Conservation (phyloP, 2,329 filamentous ascomycete genomes). For the Fonsecaea nubica region DNA sequence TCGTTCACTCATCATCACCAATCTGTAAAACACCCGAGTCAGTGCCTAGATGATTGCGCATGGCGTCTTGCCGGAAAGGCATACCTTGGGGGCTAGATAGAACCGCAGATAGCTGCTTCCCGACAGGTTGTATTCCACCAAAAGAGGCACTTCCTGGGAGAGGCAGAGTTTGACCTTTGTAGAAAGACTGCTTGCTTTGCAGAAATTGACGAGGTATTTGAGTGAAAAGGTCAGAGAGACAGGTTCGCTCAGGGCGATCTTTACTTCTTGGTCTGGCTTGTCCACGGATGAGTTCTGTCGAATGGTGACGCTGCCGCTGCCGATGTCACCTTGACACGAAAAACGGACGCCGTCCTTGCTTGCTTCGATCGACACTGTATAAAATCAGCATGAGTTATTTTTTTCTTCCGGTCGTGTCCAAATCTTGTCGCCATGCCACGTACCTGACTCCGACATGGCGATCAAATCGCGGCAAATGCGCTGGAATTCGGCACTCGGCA, state of each 20-base stretch:
- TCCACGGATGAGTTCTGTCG: conserved; percentile 88
- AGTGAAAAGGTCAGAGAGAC: conserved; percentile 96
- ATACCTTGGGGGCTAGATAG: conserved; percentile 97
- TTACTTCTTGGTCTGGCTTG: conserved; percentile 82
- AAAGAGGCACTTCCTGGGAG: conserved; percentile 92
- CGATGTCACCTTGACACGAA: conserved; percentile 90
- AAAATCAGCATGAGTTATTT: conserved; percentile 12
- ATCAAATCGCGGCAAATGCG: conserved; percentile 92
- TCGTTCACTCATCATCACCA: conserved; percentile 59
- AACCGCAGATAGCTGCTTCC: conserved; percentile 91
- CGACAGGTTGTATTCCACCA: conserved; percentile 86
- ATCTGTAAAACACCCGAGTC: conserved; percentile 60
- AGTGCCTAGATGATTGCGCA: not conserved
- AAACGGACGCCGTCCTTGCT: conserved; percentile 98
- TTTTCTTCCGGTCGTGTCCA: not conserved
- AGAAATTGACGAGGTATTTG: conserved; percentile 99
- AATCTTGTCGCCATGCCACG: conserved; percentile 43
- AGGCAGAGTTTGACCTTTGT: conserved; percentile 86
- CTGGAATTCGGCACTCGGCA: conserved; percentile 90
- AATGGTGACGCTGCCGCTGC: conserved; percentile 90
- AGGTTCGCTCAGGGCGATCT: conserved; percentile 89
- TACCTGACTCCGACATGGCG: conserved; percentile 94
- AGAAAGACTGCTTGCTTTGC: conserved; percentile 91
- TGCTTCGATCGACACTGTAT: conserved; percentile 87
- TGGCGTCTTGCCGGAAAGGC: conserved; percentile 40